Base-by-base conservation (phyloP, 768 basidiomycete genomes). In the Leccinum arenicola region DNA sequence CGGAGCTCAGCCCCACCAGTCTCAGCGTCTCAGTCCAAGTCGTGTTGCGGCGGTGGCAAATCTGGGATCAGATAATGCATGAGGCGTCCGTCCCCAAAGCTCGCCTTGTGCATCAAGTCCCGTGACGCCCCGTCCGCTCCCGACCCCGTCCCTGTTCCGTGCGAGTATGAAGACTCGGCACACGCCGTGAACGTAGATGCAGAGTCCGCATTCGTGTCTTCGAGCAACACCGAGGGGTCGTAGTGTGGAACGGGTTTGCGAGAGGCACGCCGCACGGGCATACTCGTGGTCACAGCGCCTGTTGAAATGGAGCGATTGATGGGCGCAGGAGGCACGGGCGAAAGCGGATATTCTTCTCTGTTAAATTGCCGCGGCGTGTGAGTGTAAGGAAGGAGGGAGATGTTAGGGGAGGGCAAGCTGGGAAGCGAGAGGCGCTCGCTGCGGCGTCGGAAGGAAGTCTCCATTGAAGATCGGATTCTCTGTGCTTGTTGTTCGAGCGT, bases 31-130 rank as follows among this genome's bases (percentile, higher is more conserved):
- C 47, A 48, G 12, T 59, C 43, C 70, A 59, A 70, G 33, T 75
- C 70, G 56, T 52, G 65, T 64, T 62, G 66, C 11, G 70, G 70
- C 19, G 66, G 70, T 17, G 84, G 84, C 77, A 84, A 76, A 64
- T 85, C 84, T 9, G 84, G 84, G 45, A 85, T 84, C 58, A 85
- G 67, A 74, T 82, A 84, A 68, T 85, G 84, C 59, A 85, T 62
- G 25, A 77, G 76, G 48, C 77, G 72, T 25, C 76, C 76, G 35
- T 75, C 75, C 53, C 77, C 81, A 68, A 83, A 75, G 68, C 78
- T 80, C 43, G 70, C 69, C 68, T 80, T 80, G 63, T 75, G 81
- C 31, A 50, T 58, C 60, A 79, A 70, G 63, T 53, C 69, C 54
- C 57, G 55, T 60, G 64, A 47, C 19, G 52, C 50, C 56, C 54